Evolutionary conservation across 108 stramenopile genomes (phyloP), one percentile per base, ranked within the genome.

Genomic region (Cyclotella atomus): DNA sequence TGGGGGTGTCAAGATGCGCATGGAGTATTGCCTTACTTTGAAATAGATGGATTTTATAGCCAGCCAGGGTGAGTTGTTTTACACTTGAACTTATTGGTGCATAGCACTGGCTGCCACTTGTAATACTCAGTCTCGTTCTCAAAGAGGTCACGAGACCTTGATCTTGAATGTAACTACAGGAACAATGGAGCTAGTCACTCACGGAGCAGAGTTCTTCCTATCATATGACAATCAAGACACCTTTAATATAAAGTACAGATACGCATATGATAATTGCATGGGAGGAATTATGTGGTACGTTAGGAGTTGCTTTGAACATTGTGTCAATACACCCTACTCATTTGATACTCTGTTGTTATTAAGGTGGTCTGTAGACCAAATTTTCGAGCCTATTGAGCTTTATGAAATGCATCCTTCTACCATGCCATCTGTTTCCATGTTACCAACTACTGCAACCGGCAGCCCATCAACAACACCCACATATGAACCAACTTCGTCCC

Each of bases 271-370:
- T 49, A 15, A 59, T 2, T 78, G 77, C 35, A 19, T 73, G 30
- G 59, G 77, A 33, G 77, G 77, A 15, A 64, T 78, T 0, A 73
- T 73, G 71, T 78, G 77, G 77, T 41, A 9, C 6, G 38, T 41
- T 41, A 12, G n/a, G n/a, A n/a, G n/a, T n/a, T n/a, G n/a, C n/a
- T n/a, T n/a, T n/a, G n/a, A n/a, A n/a, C n/a, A n/a, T n/a, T n/a
- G n/a, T n/a, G n/a, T n/a, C n/a, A n/a, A n/a, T n/a, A n/a, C n/a
- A n/a, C n/a, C n/a, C n/a, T n/a, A n/a, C n/a, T n/a, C n/a, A n/a
- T n/a, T n/a, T n/a, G n/a, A n/a, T n/a, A n/a, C n/a, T n/a, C n/a
- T n/a, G n/a, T n/a, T n/a, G n/a, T n/a, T n/a, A n/a, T n/a, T n/a
- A n/a, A n/a, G n/a, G n/a, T n/a, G n/a, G n/a, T n/a, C n/a, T n/a